Evolutionary conservation across 495 filamentous ascomycete species (phyloP).

Genomic region (Cercophora samala): DNA sequence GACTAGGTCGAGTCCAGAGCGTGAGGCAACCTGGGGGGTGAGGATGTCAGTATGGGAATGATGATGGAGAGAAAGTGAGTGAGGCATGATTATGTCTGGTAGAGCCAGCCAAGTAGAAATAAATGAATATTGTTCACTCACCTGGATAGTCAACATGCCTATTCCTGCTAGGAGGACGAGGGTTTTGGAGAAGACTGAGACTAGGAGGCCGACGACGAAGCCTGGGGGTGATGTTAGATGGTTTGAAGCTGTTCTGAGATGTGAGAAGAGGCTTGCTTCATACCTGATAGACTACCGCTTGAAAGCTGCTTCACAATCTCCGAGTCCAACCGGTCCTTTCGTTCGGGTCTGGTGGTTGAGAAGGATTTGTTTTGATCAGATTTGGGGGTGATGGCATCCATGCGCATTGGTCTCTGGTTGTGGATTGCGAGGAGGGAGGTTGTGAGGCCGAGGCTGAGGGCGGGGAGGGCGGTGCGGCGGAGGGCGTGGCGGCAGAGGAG

Average conservation of each 20-base stretch:
- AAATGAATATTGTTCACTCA: conserved; percentile 37
- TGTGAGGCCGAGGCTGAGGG: conserved; percentile 28
- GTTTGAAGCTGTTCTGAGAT: too few relatives aligned
- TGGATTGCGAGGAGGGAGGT: conserved; percentile 21
- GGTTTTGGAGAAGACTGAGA: conserved; percentile 71
- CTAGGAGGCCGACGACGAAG: conserved; percentile 63
- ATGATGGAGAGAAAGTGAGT: background rate
- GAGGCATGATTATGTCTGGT: conserved; percentile 53
- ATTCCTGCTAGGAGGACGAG: conserved; percentile 71
- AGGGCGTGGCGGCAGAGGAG: conserved; percentile 15
- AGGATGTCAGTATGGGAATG: background rate
- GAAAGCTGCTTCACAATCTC: conserved; percentile 64
- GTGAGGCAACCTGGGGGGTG: conserved; percentile 59
- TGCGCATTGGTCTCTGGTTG: conserved; percentile 30
- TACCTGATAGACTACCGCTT: conserved; percentile 64
- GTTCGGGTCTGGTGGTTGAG: conserved; percentile 1
- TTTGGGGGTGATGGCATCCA: conserved; percentile 27
- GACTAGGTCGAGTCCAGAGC: conserved; percentile 66
- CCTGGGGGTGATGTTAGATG: conserved; percentile 38
- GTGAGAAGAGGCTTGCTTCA: background rate
- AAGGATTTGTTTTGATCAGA: conserved; percentile 8
- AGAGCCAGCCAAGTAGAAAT: conserved; percentile 46
- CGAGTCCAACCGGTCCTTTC: conserved; percentile 43
- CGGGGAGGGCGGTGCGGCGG: conserved; percentile 19
- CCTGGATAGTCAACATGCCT: conserved; percentile 66